Conservation (phyloP, 2,329 filamentous ascomycete species). For the Mycosphaerelloides madeirae region DNA sequence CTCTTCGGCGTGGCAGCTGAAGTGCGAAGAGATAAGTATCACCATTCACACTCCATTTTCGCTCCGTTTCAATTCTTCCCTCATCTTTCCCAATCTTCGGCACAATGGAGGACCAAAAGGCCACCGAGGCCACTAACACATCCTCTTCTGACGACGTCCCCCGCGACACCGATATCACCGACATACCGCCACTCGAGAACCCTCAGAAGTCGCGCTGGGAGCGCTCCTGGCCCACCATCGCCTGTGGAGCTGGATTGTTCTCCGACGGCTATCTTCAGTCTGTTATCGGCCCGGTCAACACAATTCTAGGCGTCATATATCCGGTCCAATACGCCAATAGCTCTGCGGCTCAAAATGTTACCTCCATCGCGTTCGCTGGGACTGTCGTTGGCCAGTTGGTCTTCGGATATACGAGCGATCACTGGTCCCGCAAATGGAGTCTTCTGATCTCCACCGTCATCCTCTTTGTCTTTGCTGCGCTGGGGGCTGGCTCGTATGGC, state of each 20-base stretch:
- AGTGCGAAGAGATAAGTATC: no score
- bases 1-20: no score
- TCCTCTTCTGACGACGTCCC: slow-evolving; percentile 2
- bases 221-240: slow-evolving; percentile 68
- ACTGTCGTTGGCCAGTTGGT: slow-evolving; percentile 76
- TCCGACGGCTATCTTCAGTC: slow-evolving; percentile 91
- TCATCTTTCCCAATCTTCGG: background rate
- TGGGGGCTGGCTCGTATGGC: slow-evolving; percentile 72
- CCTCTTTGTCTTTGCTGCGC: slow-evolving; percentile 76
- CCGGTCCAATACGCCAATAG: slow-evolving; percentile 63
- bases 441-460: slow-evolving; percentile 77
- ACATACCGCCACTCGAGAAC: slow-evolving; percentile 7
- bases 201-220: slow-evolving; percentile 37
- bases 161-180: background rate
- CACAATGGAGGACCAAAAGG: slow-evolving; percentile 11
- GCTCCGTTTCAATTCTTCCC: background rate
- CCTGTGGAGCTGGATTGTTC: slow-evolving; percentile 85
- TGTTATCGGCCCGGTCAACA: slow-evolving; percentile 83
- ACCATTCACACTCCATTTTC: no score
- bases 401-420: slow-evolving; percentile 77
- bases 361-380: slow-evolving; percentile 73
- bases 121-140: slow-evolving; percentile 3
- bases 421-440: slow-evolving; percentile 78
- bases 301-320: slow-evolving; percentile 67
- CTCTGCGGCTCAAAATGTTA: slow-evolving; percentile 66